Conservation (phyloP, 2,329 filamentous ascomycete species). For the Aspergillus novofumigatus region DNA sequence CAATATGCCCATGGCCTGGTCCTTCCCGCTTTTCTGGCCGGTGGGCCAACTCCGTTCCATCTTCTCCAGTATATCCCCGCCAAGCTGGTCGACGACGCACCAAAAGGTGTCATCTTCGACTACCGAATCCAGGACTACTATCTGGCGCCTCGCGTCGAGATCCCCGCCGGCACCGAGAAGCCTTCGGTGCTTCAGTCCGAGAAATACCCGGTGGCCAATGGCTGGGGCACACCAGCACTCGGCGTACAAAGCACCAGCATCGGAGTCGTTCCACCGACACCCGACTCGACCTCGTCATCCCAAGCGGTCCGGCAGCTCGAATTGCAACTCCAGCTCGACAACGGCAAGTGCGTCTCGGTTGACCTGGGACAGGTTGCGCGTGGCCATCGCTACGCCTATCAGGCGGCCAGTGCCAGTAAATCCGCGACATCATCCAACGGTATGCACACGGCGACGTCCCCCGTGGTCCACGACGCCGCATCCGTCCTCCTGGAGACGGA, state of each 20-base stretch:
- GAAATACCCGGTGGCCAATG: not conserved
- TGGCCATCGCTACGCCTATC: conserved; percentile 20
- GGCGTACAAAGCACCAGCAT: not conserved
- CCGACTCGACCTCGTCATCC: not conserved
- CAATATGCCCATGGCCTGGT: conserved; percentile 20
- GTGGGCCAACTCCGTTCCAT: conserved; percentile 12
- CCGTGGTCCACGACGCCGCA: conserved; percentile 1
- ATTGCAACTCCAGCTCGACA: conserved; percentile 12
- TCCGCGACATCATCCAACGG: not conserved
- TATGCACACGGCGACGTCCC: not conserved
- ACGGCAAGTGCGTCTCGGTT: conserved; percentile 9
- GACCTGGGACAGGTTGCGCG: conserved; percentile 21
- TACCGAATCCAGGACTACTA: conserved; percentile 20
- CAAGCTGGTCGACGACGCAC: conserved; percentile 4
- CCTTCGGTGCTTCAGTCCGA: too few species aligned
- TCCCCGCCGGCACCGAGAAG: conserved; percentile 6
- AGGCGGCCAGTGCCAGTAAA: not conserved
- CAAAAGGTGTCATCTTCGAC: conserved; percentile 12
- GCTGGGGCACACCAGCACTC: not conserved
- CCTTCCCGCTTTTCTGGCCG: conserved; percentile 17
- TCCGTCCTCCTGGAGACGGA: conserved; percentile 1
- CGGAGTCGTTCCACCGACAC: not conserved
- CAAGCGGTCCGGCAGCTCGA: conserved; percentile 2
- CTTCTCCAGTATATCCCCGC: conserved; percentile 20
- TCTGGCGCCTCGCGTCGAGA: conserved; percentile 13